phyloP scores from a whole-genome alignment of 352 stramenopile genomes.

The Phytophthora nicotianae region DNA sequence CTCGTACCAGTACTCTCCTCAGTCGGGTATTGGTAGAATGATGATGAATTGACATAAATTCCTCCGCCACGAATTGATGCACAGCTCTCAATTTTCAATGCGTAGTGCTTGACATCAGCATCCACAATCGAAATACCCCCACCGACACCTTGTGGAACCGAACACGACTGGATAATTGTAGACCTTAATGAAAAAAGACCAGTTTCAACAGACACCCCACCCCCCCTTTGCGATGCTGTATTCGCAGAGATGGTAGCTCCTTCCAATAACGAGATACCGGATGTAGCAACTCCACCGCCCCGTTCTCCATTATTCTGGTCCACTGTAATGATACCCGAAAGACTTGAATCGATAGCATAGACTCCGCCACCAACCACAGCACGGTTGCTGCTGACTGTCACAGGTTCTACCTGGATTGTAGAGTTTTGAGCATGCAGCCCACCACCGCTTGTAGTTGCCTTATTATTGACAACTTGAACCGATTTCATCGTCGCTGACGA shows the following conservation, averaged over 20 bases:
- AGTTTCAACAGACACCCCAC: constrained; percentile 31
- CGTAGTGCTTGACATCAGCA: constrained; percentile 21
- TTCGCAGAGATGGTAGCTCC: constrained; percentile 27
- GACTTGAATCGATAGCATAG: constrained; percentile 22
- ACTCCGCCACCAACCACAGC: constrained; percentile 38
- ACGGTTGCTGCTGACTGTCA: constrained; percentile 26
- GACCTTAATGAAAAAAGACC: constrained; percentile 31
- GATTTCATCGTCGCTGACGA: constrained; percentile 5
- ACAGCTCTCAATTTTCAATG: constrained; percentile 29
- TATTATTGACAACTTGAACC: constrained; percentile 23
- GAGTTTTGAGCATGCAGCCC: constrained; percentile 24
- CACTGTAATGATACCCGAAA: constrained; percentile 29
- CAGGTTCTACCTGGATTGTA: constrained; percentile 5
- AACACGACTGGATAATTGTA: constrained; percentile 29
- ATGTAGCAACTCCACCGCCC: constrained; percentile 33
- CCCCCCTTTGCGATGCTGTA: constrained; percentile 25
- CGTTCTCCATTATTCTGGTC: constrained; percentile 26
- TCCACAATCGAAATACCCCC: constrained; percentile 36
- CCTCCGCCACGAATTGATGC: constrained; percentile 32
- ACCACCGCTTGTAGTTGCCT: constrained; percentile 30
- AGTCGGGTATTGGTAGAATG: constrained; percentile 21
- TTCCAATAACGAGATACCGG: constrained; percentile 18
- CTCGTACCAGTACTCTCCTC: constrained; percentile 5
- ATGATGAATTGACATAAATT: constrained; percentile 35
- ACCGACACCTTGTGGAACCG: constrained; percentile 19